Conservation (phyloP, 352 stramenopile genomes). For the Pythium brachiatum region DNA sequence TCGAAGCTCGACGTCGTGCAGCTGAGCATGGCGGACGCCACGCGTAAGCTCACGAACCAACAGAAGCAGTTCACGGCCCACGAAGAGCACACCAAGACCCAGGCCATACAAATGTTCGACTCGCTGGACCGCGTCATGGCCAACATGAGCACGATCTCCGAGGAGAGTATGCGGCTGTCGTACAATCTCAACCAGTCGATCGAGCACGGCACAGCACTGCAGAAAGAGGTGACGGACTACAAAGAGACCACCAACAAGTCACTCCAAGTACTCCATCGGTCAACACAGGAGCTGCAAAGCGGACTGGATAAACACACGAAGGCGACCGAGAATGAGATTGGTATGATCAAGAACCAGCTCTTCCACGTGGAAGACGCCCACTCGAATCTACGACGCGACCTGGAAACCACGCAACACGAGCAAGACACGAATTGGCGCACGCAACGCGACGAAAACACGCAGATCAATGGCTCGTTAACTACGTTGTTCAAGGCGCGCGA, state of each 20-base stretch:
- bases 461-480: slow-evolving; percentile 37
- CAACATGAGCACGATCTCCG: slow-evolving; percentile 65
- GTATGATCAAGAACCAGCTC: slow-evolving; percentile 65
- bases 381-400: slow-evolving; percentile 50
- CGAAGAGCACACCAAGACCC: slow-evolving; percentile 56
- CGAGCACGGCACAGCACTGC: slow-evolving; percentile 43
- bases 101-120: slow-evolving; percentile 66
- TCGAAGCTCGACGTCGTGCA: slow-evolving; percentile 54
- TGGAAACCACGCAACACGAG: slow-evolving; percentile 58
- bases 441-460: slow-evolving; percentile 57
- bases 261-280: slow-evolving; percentile 38
- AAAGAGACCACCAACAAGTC: slow-evolving; percentile 36
- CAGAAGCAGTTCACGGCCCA: slow-evolving; percentile 53
- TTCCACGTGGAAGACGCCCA: slow-evolving; percentile 74
- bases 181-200: slow-evolving; percentile 66
- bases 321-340: slow-evolving; percentile 59
- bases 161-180: slow-evolving; percentile 68
- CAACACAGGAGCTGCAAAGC: slow-evolving; percentile 35
- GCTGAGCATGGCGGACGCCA: slow-evolving; percentile 47
- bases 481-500: slow-evolving; percentile 45
- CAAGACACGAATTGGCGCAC: slow-evolving; percentile 53
- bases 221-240: slow-evolving; percentile 48
- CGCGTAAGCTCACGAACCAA: slow-evolving; percentile 53
- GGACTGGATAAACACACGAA: slow-evolving; percentile 54
- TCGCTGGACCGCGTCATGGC: slow-evolving; percentile 59